These are phyloP conservation scores for Caryocar brasiliense DNA, from an alignment of 441 rosid genomes.

Conservation along the genomic window DNA sequence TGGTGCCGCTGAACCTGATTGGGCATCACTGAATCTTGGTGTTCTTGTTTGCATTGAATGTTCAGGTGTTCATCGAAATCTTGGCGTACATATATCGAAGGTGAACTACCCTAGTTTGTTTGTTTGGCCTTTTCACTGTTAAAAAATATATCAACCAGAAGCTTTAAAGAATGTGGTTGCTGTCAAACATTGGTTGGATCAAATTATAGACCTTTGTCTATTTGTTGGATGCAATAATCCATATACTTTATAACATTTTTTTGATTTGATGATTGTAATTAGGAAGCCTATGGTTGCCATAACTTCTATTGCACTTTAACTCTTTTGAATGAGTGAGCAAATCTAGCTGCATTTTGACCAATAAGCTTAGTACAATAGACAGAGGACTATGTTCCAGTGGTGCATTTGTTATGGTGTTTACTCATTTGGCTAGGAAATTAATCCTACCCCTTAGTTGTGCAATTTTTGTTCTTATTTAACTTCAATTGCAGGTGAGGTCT, in stretches of 20 bases:
- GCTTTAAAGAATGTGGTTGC: too few relatives aligned
- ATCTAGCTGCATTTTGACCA: too few relatives aligned
- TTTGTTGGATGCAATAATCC: too few relatives aligned
- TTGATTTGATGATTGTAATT: too few relatives aligned
- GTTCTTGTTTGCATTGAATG: slow-evolving; percentile 97
- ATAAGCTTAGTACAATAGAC: too few relatives aligned
- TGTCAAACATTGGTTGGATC: slow-evolving; percentile 1
- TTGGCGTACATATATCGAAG: slow-evolving; percentile 97
- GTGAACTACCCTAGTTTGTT: slow-evolving; percentile 24
- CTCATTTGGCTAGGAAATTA: neutral
- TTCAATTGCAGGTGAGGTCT: slow-evolving; percentile 73
- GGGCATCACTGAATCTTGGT: slow-evolving; percentile 97
- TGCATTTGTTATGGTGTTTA: neutral
- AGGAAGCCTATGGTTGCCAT: too few relatives aligned
- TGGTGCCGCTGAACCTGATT: slow-evolving; percentile 96
- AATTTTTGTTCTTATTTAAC: slow-evolving; percentile 15
- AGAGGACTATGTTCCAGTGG: neutral
- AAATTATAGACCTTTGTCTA: neutral
- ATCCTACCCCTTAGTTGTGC: slow-evolving; percentile 2
- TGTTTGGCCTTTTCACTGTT: neutral
- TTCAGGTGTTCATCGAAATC: slow-evolving; percentile 98
- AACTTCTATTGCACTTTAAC: too few relatives aligned
- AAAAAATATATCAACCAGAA: too few relatives aligned
- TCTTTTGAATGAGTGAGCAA: too few relatives aligned
- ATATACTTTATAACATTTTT: too few relatives aligned